Evolutionary conservation across 495 filamentous ascomycete species (phyloP), one percentile per base, ranked within the genome.

Genomic region (Aspergillus nanangensis): DNA sequence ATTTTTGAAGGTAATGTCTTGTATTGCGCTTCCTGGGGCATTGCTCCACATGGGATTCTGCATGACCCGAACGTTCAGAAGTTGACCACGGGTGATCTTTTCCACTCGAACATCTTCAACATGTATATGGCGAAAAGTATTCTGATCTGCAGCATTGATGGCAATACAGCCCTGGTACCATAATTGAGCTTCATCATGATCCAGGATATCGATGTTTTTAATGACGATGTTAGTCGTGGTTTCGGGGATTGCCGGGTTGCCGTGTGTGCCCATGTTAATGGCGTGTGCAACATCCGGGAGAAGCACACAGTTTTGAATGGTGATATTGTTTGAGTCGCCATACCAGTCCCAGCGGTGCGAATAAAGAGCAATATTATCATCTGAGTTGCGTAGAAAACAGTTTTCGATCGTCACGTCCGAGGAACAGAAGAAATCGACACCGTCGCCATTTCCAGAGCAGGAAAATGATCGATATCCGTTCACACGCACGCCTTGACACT

Each of bases 31-130:
- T 1, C 53, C 53, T 5, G 53, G 53, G 22, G 53, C 37, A 3
- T 44, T 51, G 8, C 29, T 56, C 13, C 39, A 56, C 32, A 41
- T 52, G 9, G 41, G 23, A 17, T 56, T 56, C 8, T 51, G 19
- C 53, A 56, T 56, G 8, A 56, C 45, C 0, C 53, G 53, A 17
- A 56, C 23, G 20, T 56, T 56, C 15, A 56, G 8, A 0, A 56
- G n/a, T 22, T 56, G 53, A 8, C 48, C 53, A 8, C 22, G 11
- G 8, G 34, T 38, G 22, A 56, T 44, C 2, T 41, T 34, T 22
- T 54, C 51, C 18, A 54, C 42, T 8, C 51, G 51, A 9, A 54
- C 31, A 15, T 45, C 38, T 13, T 54, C 51, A 8, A 54, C 20
- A 7, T 29, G 21, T n/a, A 54, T 40, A 35, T 54, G 29, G 4